These are phyloP conservation scores for Coemansia sp. DNA, from an alignment of 371 early-diverging fungal genomes.

Conservation along the genomic window DNA sequence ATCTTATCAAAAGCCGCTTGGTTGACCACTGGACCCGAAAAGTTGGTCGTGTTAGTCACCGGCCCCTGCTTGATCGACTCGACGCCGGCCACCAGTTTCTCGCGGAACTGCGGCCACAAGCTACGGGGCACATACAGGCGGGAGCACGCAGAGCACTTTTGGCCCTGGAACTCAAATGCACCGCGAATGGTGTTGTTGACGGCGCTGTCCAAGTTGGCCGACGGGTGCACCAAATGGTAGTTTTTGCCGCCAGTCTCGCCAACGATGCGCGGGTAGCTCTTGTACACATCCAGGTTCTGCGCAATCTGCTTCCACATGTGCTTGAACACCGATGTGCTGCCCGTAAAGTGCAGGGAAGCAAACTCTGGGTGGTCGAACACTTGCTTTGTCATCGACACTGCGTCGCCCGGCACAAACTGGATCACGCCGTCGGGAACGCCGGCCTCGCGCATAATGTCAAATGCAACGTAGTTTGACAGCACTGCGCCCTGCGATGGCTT, in stretches of 20 bases:
- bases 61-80: constrained; percentile 83
- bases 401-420: constrained; percentile 94
- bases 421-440: constrained; percentile 97
- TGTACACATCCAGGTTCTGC: constrained; percentile 85
- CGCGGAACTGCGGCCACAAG: constrained; percentile 75
- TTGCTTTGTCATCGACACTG: constrained; percentile 71
- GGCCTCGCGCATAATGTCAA: constrained; percentile 89
- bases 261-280: constrained; percentile 93
- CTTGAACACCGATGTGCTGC: constrained; percentile 92
- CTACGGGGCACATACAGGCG: constrained; percentile 87
- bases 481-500: constrained; percentile 92
- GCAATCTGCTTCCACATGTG: constrained; percentile 90
- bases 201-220: constrained; percentile 65
- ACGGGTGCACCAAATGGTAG: constrained; percentile 90
- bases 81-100: constrained; percentile 63
- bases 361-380: constrained; percentile 84
- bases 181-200: constrained; percentile 87
- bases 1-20: constrained; percentile 92
- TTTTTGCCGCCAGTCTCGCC: constrained; percentile 99
- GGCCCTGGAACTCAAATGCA: constrained; percentile 96
- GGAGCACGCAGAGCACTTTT: constrained; percentile 96
- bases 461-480: constrained; percentile 88
- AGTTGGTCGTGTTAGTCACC: constrained; percentile 79
- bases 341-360: constrained; percentile 97
- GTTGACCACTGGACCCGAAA: constrained; percentile 85